phyloP scores from a whole-genome alignment of 2,329 filamentous ascomycete species.

The Ploettnerulaceae sp. region DNA sequence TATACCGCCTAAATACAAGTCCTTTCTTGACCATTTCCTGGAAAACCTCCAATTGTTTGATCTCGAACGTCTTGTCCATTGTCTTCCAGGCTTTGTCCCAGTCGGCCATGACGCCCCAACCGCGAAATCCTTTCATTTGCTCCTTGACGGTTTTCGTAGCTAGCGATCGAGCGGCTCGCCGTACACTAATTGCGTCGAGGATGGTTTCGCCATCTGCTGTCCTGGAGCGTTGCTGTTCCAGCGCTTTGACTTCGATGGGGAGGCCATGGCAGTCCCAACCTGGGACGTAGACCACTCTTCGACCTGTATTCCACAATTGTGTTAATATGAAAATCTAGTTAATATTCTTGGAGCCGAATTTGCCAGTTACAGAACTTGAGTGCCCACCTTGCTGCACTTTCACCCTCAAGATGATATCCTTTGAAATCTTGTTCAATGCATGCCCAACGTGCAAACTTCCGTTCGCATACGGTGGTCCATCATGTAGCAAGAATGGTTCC shows the following conservation, averaged over 20 bases:
- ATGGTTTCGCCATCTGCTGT: constrained; percentile 31
- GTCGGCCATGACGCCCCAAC: constrained; percentile 74
- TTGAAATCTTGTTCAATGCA: constrained; percentile 93
- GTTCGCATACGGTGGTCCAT: constrained; percentile 97
- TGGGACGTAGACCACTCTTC: constrained; percentile 73
- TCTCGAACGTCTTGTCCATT: constrained; percentile 72
- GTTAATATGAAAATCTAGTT: background rate
- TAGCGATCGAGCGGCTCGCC: constrained; percentile 58
- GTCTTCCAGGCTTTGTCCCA: constrained; percentile 75
- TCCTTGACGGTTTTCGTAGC: constrained; percentile 63
- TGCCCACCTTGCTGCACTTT: constrained; percentile 64
- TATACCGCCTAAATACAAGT: constrained; percentile 71
- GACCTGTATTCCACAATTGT: constrained; percentile 38
- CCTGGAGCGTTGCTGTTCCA: constrained; percentile 40
- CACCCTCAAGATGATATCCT: constrained; percentile 84
- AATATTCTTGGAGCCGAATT: background rate
- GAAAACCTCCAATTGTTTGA: constrained; percentile 70
- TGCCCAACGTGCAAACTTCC: constrained; percentile 88
- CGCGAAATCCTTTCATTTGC: constrained; percentile 69
- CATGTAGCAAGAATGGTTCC: constrained; percentile 74
- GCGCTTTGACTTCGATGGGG: constrained; percentile 92
- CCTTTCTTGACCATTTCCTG: constrained; percentile 67
- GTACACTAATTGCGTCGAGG: constrained; percentile 53
- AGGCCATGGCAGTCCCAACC: constrained; percentile 98
- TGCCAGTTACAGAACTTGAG: background rate